Conservation (phyloP, 2,329 filamentous ascomycete genomes). For the Ramularia endophylla region DNA sequence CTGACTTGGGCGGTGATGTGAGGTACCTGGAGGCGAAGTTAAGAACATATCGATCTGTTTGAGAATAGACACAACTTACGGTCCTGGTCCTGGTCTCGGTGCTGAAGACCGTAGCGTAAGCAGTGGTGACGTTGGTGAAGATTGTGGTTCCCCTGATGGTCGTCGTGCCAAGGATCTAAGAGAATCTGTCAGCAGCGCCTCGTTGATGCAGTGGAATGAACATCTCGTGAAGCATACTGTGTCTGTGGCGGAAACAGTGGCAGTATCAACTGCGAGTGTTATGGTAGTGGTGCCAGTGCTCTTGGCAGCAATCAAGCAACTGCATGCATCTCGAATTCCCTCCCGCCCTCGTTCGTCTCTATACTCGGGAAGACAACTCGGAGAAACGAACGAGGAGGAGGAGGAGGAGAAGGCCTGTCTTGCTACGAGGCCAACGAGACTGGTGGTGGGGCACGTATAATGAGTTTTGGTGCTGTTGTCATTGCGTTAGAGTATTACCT, state of each 20-base stretch:
- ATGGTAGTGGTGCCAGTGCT: not conserved
- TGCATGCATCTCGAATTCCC: not conserved
- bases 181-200: not conserved
- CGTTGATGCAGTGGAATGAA: no score
- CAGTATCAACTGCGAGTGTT: not conserved
- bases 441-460: not conserved
- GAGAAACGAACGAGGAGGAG: not conserved
- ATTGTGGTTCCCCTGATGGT: conserved; percentile 1
- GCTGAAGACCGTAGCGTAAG: not conserved
- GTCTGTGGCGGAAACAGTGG: no score
- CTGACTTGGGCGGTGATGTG: not conserved
- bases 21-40: not conserved
- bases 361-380: not conserved
- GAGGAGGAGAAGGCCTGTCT: not conserved
- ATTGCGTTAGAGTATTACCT: not conserved
- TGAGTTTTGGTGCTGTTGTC: not conserved
- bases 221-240: no score
- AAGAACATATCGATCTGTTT: no score
- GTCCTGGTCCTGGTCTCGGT: not conserved
- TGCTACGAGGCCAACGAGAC: not conserved
- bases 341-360: not conserved
- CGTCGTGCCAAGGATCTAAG: not conserved
- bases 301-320: not conserved
- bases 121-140: not conserved
- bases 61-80: not conserved